A percentile compares a stretch with the other conserved stretches of the same genome.
Evolutionary conservation across 2,329 filamentous ascomycete genomes (phyloP).

Genomic region (Hypocreales sp.): DNA sequence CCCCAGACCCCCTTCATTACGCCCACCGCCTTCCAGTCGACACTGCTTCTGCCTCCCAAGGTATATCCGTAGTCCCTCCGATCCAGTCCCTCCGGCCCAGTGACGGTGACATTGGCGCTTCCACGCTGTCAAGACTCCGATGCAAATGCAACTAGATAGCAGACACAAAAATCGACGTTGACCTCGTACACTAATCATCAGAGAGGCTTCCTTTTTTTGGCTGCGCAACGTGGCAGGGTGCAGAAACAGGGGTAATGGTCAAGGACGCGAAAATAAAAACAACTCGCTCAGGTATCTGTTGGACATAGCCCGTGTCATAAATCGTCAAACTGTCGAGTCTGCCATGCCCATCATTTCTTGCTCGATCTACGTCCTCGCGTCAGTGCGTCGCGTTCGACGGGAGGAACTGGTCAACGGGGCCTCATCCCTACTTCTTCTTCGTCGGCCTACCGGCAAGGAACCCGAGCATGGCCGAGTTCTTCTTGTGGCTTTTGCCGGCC

Average conservation of each 20-base stretch:
- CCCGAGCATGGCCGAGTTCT: constrained; percentile 4
- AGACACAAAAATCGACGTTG: not conserved
- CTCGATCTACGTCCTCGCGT: constrained; percentile 3
- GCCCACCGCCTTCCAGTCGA: constrained; percentile 2
- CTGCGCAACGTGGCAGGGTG: no score
- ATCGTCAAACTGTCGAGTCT: no score
- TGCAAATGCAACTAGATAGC: constrained; percentile 4
- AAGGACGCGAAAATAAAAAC: no score
- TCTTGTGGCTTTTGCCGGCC: constrained; percentile 6
- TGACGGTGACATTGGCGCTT: constrained; percentile 8
- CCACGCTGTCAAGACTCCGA: constrained; percentile 10
- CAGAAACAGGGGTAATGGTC: no score
- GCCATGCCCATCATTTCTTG: constrained; percentile 9
- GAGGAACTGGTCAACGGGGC: no score
- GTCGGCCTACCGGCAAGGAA: constrained; percentile 8
- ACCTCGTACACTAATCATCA: no score
- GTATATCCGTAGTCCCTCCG: constrained; percentile 6
- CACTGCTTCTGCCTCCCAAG: not conserved
- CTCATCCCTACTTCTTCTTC: constrained; percentile 9
- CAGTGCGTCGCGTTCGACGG: no score
- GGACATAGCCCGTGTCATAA: no score
- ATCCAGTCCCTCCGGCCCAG: no score
- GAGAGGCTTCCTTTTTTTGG: no score
- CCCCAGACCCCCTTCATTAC: no score
- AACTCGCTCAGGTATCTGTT: no score